These are phyloP conservation scores for Tylopilus vinaceipallidus DNA, from an alignment of 768 basidiomycete genomes.

Conservation along the genomic window DNA sequence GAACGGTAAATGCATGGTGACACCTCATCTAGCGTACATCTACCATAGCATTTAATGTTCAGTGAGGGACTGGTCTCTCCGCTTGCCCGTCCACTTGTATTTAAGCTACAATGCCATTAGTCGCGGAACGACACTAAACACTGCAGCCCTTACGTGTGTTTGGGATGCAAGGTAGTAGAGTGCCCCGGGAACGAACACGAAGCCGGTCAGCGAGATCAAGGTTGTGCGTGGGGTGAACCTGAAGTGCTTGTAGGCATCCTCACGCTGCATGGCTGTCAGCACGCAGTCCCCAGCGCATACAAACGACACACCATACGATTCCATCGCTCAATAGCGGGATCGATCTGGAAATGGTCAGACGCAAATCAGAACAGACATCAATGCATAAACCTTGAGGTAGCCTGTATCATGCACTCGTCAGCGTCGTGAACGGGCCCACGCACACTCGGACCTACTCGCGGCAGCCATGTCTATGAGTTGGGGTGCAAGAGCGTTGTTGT, in stretches of 20 bases:
- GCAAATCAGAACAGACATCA: background rate
- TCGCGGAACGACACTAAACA: conserved; percentile 7
- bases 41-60: conserved; percentile 20
- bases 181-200: conserved; percentile 61
- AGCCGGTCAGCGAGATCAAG: conserved; percentile 57
- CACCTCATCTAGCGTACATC: background rate
- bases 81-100: conserved; percentile 55
- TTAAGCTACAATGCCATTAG: conserved; percentile 37
- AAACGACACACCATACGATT: conserved; percentile 49
- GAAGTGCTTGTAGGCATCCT: conserved; percentile 81
- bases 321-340: conserved; percentile 66
- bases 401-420: conserved; percentile 37
- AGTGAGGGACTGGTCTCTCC: conserved; percentile 42
- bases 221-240: conserved; percentile 72
- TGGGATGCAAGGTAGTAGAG: conserved; percentile 45
- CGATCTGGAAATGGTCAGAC: conserved; percentile 28
- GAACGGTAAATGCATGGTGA: conserved; percentile 11
- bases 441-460: conserved; percentile 46
- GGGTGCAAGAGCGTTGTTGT: conserved; percentile 29
- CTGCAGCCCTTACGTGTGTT: conserved; percentile 37
- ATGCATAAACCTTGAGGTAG: conserved; percentile 49
- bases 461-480: conserved; percentile 54
- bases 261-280: conserved; percentile 50
- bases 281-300: background rate
- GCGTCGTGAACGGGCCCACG: background rate